Percentiles rank a stretch among this genome's conserved stretches.
Evolutionary conservation across 2,329 filamentous ascomycete species (phyloP).

Genomic region (Trichophyton equinum): DNA sequence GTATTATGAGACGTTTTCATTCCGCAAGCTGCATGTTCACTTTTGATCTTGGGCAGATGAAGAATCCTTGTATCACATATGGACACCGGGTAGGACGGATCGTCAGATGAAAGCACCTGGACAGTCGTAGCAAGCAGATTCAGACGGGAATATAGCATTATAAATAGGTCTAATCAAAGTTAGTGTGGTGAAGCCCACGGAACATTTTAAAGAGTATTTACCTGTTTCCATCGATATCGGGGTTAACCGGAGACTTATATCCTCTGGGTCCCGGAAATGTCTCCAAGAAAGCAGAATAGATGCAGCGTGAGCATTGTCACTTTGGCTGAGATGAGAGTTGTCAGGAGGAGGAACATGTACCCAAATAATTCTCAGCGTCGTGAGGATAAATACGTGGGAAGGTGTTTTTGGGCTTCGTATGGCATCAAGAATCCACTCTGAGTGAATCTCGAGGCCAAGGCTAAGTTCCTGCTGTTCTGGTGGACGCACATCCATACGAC

Average conservation of each 20-base stretch:
- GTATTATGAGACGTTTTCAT: not conserved
- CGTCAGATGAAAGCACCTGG: constrained; percentile 20
- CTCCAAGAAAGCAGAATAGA: constrained; percentile 36
- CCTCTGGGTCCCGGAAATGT: constrained; percentile 44
- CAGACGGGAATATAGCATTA: constrained; percentile 31
- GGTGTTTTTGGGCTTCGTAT: constrained; percentile 30
- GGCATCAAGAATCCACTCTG: constrained; percentile 45
- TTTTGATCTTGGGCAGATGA: constrained; percentile 16
- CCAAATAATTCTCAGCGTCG: constrained; percentile 39
- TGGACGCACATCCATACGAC: constrained; percentile 19
- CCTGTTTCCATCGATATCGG: constrained; percentile 25
- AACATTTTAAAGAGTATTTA: constrained; percentile 11
- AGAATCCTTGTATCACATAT: constrained; percentile 26
- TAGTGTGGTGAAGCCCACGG: not conserved
- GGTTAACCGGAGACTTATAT: constrained; percentile 37
- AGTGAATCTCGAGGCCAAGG: constrained; percentile 24
- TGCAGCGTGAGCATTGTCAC: constrained; percentile 20
- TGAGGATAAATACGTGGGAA: constrained; percentile 41
- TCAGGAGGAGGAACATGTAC: constrained; percentile 28
- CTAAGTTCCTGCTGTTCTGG: constrained; percentile 23
- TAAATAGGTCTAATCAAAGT: constrained; percentile 22
- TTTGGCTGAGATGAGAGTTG: constrained; percentile 14
- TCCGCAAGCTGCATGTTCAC: not conserved
- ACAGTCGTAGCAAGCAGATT: constrained; percentile 24
- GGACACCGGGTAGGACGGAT: constrained; percentile 15